A percentile compares a stretch with the other conserved stretches of the same genome.
Evolutionary conservation across 352 stramenopile species (phyloP).

Genomic region (Globisporangium solare): DNA sequence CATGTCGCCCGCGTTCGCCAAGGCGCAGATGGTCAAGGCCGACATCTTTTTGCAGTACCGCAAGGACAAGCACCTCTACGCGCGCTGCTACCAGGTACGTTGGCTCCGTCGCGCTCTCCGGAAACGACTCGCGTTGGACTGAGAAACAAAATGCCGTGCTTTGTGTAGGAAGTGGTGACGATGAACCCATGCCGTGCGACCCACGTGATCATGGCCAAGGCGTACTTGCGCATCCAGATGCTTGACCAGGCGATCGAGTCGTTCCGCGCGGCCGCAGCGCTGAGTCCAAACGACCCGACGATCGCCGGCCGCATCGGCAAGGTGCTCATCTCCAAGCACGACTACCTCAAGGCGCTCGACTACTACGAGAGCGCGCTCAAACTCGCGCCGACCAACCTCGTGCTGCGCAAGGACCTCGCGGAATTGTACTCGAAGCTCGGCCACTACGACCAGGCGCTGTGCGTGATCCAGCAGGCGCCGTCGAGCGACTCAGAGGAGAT

Average conservation of each 20-base stretch:
- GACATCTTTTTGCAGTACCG: conserved; percentile 91
- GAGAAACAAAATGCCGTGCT: no score
- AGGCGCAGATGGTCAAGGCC: conserved; percentile 91
- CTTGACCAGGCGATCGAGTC: conserved; percentile 84
- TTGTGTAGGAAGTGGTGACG: conserved; percentile 70
- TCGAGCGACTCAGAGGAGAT: conserved; percentile 63
- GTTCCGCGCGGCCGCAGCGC: conserved; percentile 50
- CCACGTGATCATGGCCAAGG: conserved; percentile 88
- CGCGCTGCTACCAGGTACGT: conserved; percentile 76
- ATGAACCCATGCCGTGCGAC: conserved; percentile 63
- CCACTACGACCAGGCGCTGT: conserved; percentile 80
- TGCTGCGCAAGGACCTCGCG: conserved; percentile 87
- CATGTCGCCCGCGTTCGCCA: conserved; percentile 74
- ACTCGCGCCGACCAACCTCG: conserved; percentile 62
- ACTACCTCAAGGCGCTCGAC: conserved; percentile 91
- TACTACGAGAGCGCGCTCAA: conserved; percentile 92
- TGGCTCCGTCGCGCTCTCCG: background rate
- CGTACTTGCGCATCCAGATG: conserved; percentile 91
- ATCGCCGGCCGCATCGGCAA: conserved; percentile 87
- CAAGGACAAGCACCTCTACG: conserved; percentile 90
- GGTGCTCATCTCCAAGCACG: conserved; percentile 90
- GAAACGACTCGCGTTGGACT: background rate
- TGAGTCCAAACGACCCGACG: conserved; percentile 63
- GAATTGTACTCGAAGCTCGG: conserved; percentile 86
- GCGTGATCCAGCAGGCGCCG: conserved; percentile 73